Base-by-base conservation (phyloP, 2,329 filamentous ascomycete genomes). In the Rachicladosporium sp. region DNA sequence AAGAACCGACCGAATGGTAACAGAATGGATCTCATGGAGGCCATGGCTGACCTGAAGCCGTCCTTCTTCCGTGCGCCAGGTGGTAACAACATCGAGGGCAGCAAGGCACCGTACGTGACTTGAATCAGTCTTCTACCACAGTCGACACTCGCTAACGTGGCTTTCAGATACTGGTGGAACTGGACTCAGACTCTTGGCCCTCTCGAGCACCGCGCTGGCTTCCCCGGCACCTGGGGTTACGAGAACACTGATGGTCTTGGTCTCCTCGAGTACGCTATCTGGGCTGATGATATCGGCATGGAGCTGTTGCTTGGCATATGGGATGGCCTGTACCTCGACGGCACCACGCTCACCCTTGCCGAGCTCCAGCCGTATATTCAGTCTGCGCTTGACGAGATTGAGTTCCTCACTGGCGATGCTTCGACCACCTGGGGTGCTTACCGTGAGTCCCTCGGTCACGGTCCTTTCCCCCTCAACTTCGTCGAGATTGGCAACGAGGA, bases 401-500 rank as follows among this genome's bases (percentile, higher is more conserved):
- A 81, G 52, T 80, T 80, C 55, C 64, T 80, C 29, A 65, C 68
- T 8, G 76, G 77, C 2, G 60, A 69, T 30, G 54, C 59, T 1
- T 60, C 65, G 34, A 73, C 73, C 1, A 66, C 65, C 15, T 79
- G 72, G 63, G 77, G 78, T 10, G 64, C 68, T 3, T 57, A 68
- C 5, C 73, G 78, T 11, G 75, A 74, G 5, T 59, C 68, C 33
- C 64, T 78, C 2, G 78, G 78, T 3, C 68, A 74, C 0, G 65
- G 75, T 43, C 78, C 78, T 0, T 82, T 74, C 60, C 62, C 55
- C 23, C 64, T 82, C 36, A 63, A 69, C 8, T 78, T 72, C 48
- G 73, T 82, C 40, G 78, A 82, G 57, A 60, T 82, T 33, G 78
- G 79, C 43, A 82, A 82, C 53, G 78, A 82, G 53, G 78, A 82